phyloP scores from a whole-genome alignment of 129 eudicot species.

The Arctium minus region DNA sequence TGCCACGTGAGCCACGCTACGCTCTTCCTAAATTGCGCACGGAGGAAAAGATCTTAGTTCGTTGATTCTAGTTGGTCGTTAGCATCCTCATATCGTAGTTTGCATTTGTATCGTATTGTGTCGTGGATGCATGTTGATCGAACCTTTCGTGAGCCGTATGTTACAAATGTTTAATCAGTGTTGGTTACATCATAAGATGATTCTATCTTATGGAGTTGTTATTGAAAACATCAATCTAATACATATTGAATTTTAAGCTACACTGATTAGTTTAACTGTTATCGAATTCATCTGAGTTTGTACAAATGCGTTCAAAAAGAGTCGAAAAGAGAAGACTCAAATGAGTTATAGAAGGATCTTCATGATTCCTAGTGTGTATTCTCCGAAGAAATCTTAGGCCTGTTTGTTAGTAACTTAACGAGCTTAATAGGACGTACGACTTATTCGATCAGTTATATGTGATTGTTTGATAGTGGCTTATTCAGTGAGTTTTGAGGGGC shows the following conservation, averaged over 20 bases:
- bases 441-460: too few species aligned
- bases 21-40: background rate
- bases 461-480: too few species aligned
- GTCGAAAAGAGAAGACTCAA: background rate
- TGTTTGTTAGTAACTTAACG: too few species aligned
- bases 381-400: too few species aligned
- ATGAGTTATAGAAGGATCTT: too few species aligned
- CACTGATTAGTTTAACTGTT: background rate
- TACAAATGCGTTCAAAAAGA: background rate
- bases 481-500: too few species aligned
- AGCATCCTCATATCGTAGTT: background rate
- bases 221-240: background rate
- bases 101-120: background rate
- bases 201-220: too few species aligned
- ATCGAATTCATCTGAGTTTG: background rate
- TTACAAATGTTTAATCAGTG: background rate
- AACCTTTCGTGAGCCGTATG: background rate
- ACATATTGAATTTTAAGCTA: background rate
- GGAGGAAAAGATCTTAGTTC: conserved; percentile 3
- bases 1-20: background rate
- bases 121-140: conserved; percentile 9
- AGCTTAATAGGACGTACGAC: too few species aligned
- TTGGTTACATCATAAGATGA: background rate
- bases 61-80: background rate
- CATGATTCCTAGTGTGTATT: too few species aligned